These are phyloP conservation scores for Penicillium herquei DNA, from an alignment of 495 filamentous ascomycete species.

Conservation along the genomic window DNA sequence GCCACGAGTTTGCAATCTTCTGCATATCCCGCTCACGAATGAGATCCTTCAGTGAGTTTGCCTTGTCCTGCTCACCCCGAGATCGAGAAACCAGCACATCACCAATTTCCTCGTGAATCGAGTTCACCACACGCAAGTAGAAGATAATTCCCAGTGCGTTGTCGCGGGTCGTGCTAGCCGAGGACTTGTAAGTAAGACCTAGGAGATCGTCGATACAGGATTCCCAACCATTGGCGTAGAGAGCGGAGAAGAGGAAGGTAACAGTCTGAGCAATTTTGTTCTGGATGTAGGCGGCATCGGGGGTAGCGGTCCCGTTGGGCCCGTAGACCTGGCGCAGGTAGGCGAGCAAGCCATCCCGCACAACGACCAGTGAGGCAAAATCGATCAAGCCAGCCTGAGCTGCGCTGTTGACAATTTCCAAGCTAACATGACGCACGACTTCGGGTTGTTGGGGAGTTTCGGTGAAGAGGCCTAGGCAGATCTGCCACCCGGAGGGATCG, in stretches of 20 bases:
- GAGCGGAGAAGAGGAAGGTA: slow-evolving; percentile 81
- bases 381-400: slow-evolving; percentile 73
- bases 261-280: slow-evolving; percentile 97
- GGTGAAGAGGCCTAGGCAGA: slow-evolving; percentile 80
- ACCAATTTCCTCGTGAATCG: slow-evolving; percentile 95
- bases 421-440: slow-evolving; percentile 78
- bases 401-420: slow-evolving; percentile 91
- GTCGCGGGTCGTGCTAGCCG: slow-evolving; percentile 54
- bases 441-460: slow-evolving; percentile 77
- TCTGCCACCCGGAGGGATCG: slow-evolving; percentile 79
- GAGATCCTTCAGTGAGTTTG: slow-evolving; percentile 84
- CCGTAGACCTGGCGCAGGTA: slow-evolving; percentile 76
- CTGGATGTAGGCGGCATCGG: slow-evolving; percentile 75
- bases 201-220: slow-evolving; percentile 86
- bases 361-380: slow-evolving; percentile 59
- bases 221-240: slow-evolving; percentile 84
- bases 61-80: slow-evolving; percentile 69
- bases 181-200: slow-evolving; percentile 53
- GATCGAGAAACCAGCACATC: slow-evolving; percentile 81
- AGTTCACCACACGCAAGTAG: slow-evolving; percentile 81
- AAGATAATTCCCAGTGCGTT: slow-evolving; percentile 76
- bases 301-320: slow-evolving; percentile 46
- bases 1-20: slow-evolving; percentile 85
- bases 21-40: slow-evolving; percentile 78
- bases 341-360: slow-evolving; percentile 73